phyloP scores from a whole-genome alignment of 2,329 filamentous ascomycete genomes.

The Metarhizium brunneum region DNA sequence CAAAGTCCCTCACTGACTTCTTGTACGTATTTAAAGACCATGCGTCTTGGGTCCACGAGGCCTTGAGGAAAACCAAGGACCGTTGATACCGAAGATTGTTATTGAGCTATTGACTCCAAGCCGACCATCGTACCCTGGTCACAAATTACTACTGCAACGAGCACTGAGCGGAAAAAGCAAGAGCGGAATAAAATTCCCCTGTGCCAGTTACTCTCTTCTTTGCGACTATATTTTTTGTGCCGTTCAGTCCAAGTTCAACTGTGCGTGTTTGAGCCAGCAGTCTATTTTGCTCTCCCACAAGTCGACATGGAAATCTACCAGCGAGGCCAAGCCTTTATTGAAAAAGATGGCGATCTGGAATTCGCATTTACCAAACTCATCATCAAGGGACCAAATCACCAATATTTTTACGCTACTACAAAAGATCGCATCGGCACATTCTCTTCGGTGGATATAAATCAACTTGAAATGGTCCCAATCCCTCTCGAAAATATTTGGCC shows the following conservation, averaged over 20 bases:
- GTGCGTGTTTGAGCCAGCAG: background rate
- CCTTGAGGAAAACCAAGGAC: too few species aligned
- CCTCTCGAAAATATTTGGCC: conserved; percentile 2
- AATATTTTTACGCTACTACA: conserved; percentile 3
- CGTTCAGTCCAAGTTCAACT: too few species aligned
- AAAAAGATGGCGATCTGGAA: conserved; percentile 3
- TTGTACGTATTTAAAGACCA: too few species aligned
- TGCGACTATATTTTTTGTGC: too few species aligned
- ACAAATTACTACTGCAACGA: too few species aligned
- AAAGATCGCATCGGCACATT: background rate
- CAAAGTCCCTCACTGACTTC: too few species aligned
- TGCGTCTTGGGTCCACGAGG: too few species aligned
- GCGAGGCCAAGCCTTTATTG: conserved; percentile 1
- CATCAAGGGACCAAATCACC: background rate
- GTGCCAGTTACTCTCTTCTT: background rate
- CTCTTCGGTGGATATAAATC: background rate
- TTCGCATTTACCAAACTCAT: conserved; percentile 3
- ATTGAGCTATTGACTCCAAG: too few species aligned
- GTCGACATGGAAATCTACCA: conserved; percentile 3
- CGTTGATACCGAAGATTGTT: too few species aligned
- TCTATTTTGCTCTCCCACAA: background rate
- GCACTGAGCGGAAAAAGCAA: too few species aligned
- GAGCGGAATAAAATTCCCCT: too few species aligned
- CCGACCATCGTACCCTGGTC: too few species aligned
- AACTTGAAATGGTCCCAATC: background rate